Percentiles rank a stretch among this genome's conserved stretches.
phyloP scores from a whole-genome alignment of 768 basidiomycete genomes.

The Amanita phalloides region DNA sequence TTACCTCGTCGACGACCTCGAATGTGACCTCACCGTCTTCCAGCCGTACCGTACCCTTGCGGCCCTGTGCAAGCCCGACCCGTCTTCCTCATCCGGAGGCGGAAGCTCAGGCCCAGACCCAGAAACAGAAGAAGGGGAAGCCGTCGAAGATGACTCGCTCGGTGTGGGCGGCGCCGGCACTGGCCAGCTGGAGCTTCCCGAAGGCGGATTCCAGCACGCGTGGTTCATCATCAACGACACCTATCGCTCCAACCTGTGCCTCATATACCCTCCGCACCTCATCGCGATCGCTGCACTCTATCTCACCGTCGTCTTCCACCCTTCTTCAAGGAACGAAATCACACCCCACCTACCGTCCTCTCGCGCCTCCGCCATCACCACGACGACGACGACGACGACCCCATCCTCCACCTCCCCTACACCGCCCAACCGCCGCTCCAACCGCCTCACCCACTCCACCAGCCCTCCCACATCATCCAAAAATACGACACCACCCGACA shows the following conservation, averaged over 20 bases:
- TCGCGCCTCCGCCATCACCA: constrained; percentile 6
- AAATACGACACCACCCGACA: constrained; percentile 39
- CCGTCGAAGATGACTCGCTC: constrained; percentile 30
- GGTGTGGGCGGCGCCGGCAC: constrained; percentile 30
- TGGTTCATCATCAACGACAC: constrained; percentile 98
- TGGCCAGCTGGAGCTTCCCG: constrained; percentile 66
- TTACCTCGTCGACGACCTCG: constrained; percentile 92
- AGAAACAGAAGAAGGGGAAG: constrained; percentile 37
- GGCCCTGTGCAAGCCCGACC: constrained; percentile 59
- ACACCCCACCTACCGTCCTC: constrained; percentile 19
- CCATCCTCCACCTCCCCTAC: constrained; percentile 11
- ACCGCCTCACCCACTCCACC: constrained; percentile 30
- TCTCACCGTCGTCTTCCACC: constrained; percentile 71
- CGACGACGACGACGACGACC: constrained; percentile 1
- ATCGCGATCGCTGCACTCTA: constrained; percentile 90
- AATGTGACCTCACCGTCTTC: constrained; percentile 88
- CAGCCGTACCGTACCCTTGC: constrained; percentile 91
- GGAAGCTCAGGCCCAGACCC: constrained; percentile 17
- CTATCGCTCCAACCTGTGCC: constrained; percentile 85
- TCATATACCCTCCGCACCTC: constrained; percentile 92
- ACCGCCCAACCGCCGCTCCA: constrained; percentile 43
- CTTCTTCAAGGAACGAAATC: constrained; percentile 37
- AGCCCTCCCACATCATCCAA: constrained; percentile 13
- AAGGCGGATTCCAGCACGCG: constrained; percentile 77
- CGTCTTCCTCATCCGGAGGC: constrained; percentile 14